Conservation (phyloP, 225 moss, liverwort and hornwort genomes). For the Anthoceros angustus region DNA sequence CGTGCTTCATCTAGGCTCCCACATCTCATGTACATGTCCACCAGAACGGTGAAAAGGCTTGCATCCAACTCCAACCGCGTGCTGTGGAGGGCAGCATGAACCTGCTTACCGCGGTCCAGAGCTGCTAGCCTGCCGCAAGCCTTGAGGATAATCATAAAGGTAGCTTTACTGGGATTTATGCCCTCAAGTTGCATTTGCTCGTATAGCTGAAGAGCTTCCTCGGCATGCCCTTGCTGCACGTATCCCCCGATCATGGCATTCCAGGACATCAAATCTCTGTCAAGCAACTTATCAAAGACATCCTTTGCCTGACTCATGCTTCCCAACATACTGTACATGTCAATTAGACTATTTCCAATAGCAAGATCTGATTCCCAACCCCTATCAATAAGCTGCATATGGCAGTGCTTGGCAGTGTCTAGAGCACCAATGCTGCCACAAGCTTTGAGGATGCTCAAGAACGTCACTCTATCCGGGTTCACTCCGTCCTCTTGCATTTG, state of each 20-base stretch:
- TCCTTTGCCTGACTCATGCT: not conserved
- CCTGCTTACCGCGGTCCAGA: not conserved
- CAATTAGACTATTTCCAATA: slow-evolving; percentile 3
- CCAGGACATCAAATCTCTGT: slow-evolving; percentile 6
- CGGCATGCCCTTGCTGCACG: not conserved
- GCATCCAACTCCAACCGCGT: not conserved
- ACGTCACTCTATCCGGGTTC: not conserved
- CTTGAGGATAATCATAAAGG: not conserved
- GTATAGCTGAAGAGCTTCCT: not conserved
- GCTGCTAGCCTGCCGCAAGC: not conserved
- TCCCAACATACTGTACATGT: not conserved
- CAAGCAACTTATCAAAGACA: slow-evolving; percentile 1
- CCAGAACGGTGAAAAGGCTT: not conserved
- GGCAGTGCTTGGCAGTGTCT: not conserved
- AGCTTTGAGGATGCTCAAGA: not conserved
- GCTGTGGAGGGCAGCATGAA: not conserved
- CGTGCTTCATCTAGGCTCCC: slow-evolving; percentile 4
- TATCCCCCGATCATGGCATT: not conserved
- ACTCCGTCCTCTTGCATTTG: not conserved
- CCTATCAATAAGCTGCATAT: not conserved
- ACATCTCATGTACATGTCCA: slow-evolving; percentile 3
- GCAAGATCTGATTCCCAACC: slow-evolving; percentile 4
- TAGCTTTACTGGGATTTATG: not conserved
- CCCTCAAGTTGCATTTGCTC: not conserved
- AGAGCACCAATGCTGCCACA: slow-evolving; percentile 3